Evolutionary conservation across 2,329 filamentous ascomycete genomes (phyloP).

Genomic region (Pseudocercospora pini-densiflorae): DNA sequence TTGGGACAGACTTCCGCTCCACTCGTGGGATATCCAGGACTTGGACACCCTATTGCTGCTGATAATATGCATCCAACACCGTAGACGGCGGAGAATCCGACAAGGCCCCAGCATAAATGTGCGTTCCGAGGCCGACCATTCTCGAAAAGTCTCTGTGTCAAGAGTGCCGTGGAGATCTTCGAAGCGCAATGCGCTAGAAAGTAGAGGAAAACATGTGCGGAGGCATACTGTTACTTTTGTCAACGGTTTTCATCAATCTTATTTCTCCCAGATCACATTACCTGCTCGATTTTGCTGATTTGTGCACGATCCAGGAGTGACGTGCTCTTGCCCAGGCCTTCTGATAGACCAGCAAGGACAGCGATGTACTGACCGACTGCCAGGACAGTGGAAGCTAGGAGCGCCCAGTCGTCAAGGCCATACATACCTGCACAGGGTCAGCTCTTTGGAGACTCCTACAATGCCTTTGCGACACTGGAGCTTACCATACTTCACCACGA

Average conservation of each 20-base stretch:
- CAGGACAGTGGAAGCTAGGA: slow-evolving; percentile 31
- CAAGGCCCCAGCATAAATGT: slow-evolving; percentile 21
- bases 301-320: slow-evolving; percentile 12
- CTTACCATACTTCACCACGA: slow-evolving; percentile 29
- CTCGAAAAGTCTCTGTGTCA: slow-evolving; percentile 27
- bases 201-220: slow-evolving; percentile 23
- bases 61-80: slow-evolving; percentile 19
- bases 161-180: slow-evolving; percentile 28
- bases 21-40: slow-evolving; percentile 8
- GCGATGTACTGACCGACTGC: slow-evolving; percentile 32
- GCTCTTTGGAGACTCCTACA: neutral
- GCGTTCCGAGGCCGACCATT: slow-evolving; percentile 22
- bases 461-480: neutral
- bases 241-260: neutral
- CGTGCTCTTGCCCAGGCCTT: slow-evolving; percentile 27
- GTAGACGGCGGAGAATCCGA: slow-evolving; percentile 16
- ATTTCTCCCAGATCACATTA: neutral
- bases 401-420: slow-evolving; percentile 37
- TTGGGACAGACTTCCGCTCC: slow-evolving; percentile 12
- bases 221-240: slow-evolving; percentile 15
- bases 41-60: slow-evolving; percentile 15
- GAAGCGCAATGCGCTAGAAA: slow-evolving; percentile 24
- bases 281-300: slow-evolving; percentile 18
- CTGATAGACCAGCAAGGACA: slow-evolving; percentile 26
- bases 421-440: slow-evolving; percentile 19